Conservation (phyloP, 2,329 filamentous ascomycete genomes). For the Hypocreales sp. region DNA sequence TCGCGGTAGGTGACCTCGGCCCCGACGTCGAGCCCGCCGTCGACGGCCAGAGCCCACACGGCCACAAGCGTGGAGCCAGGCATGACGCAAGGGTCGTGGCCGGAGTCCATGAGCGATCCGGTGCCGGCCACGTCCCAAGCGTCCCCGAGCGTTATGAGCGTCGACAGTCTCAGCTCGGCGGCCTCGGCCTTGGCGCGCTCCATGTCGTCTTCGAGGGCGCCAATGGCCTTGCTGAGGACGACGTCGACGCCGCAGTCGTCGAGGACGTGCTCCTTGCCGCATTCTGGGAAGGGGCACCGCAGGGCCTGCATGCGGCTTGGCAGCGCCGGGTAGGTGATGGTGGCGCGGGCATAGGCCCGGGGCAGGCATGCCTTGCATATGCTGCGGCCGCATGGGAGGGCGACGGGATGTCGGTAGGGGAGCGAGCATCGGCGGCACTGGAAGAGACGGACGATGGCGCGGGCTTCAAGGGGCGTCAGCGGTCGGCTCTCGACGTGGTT, state of each 20-base stretch:
- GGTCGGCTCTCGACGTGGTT: slow-evolving; percentile 1
- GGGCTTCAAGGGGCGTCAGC: slow-evolving; percentile 5
- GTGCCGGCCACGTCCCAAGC: slow-evolving; percentile 24
- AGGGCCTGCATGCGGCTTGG: slow-evolving; percentile 55
- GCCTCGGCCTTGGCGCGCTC: slow-evolving; percentile 19
- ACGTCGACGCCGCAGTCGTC: slow-evolving; percentile 69
- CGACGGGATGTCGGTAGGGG: slow-evolving; percentile 52
- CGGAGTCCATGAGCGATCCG: slow-evolving; percentile 20
- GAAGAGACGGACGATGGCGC: slow-evolving; percentile 45
- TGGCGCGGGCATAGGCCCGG: slow-evolving; percentile 41
- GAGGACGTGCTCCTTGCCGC: slow-evolving; percentile 54
- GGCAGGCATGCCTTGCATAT: slow-evolving; percentile 67
- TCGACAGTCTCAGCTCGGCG: slow-evolving; percentile 12
- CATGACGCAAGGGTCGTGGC: slow-evolving; percentile 19
- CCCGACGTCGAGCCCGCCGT: slow-evolving; percentile 41
- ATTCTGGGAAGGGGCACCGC: slow-evolving; percentile 54
- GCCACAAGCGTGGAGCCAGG: slow-evolving; percentile 46
- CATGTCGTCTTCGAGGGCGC: slow-evolving; percentile 40
- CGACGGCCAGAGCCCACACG: slow-evolving; percentile 49
- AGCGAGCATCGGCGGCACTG: slow-evolving; percentile 64
- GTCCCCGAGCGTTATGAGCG: slow-evolving; percentile 20
- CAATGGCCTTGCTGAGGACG: slow-evolving; percentile 55
- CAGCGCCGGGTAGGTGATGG: slow-evolving; percentile 64
- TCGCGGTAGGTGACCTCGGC: slow-evolving; percentile 36
- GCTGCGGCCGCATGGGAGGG: slow-evolving; percentile 67